A percentile compares a stretch with the other conserved stretches of the same genome.
phyloP scores from a whole-genome alignment of 116 monocot genomes.

The Cymodocea nodosa region DNA sequence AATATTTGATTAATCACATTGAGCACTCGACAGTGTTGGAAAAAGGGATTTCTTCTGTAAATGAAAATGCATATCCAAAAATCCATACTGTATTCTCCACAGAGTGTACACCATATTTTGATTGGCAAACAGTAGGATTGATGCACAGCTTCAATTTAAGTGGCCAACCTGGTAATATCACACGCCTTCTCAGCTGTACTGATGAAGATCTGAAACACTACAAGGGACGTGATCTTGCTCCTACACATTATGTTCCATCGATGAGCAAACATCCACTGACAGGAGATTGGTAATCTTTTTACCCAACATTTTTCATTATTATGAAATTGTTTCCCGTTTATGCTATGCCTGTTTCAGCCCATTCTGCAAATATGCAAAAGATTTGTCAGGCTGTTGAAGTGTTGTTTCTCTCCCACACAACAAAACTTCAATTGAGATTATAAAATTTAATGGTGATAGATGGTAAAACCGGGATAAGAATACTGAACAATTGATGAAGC shows the following conservation, averaged over 20 bases:
- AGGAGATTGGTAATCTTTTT: conserved; percentile 67
- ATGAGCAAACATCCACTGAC: conserved; percentile 97
- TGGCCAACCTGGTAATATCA: conserved; percentile 92
- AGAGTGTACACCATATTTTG: conserved; percentile 92
- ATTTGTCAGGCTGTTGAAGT: too few species aligned
- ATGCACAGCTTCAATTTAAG: conserved; percentile 73
- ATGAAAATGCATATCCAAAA: conserved; percentile 35
- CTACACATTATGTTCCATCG: conserved; percentile 96
- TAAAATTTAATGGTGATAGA: too few species aligned
- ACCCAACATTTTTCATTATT: neutral
- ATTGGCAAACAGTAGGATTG: conserved; percentile 97
- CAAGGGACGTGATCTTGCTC: conserved; percentile 89
- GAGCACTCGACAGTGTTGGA: conserved; percentile 4
- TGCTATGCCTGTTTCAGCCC: too few species aligned
- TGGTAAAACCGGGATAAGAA: too few species aligned
- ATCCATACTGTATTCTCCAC: conserved; percentile 96
- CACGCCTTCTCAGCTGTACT: conserved; percentile 86
- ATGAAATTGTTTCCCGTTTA: neutral
- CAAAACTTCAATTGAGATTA: too few species aligned
- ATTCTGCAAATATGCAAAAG: too few species aligned
- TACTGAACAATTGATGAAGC: too few species aligned
- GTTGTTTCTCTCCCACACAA: too few species aligned
- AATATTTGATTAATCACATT: conserved; percentile 30
- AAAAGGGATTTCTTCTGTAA: conserved; percentile 15
- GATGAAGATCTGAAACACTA: conserved; percentile 67